A percentile compares a stretch with the other conserved stretches of the same genome.
Conservation (phyloP, 2,329 filamentous ascomycete genomes). For the Penicillium sp. region DNA sequence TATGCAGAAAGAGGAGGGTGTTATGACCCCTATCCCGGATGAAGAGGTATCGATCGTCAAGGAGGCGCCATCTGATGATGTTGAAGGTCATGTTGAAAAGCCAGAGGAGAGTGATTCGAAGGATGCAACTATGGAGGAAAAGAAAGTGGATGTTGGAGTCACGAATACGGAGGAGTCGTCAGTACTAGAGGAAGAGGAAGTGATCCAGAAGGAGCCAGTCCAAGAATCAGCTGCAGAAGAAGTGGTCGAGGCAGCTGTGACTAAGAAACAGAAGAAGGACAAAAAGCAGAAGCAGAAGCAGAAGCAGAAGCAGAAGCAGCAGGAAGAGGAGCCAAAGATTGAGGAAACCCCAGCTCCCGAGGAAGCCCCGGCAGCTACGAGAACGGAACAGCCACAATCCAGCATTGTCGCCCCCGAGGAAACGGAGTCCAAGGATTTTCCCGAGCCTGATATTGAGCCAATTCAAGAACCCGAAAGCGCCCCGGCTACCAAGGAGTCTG, state of each 20-base stretch:
- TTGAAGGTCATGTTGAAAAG: neutral
- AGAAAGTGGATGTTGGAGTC: neutral
- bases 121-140: neutral
- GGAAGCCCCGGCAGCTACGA: conserved; percentile 7
- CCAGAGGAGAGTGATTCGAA: neutral
- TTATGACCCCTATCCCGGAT: neutral
- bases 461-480: conserved; percentile 2
- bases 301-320: conserved; percentile 9
- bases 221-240: conserved; percentile 9
- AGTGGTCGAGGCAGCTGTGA: conserved; percentile 4
- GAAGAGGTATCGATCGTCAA: conserved; percentile 4
- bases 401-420: conserved; percentile 3
- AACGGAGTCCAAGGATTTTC: neutral
- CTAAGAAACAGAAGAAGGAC: conserved; percentile 22
- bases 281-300: conserved; percentile 15
- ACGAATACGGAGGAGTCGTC: neutral
- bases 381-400: conserved; percentile 17
- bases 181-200: conserved; percentile 4
- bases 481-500: conserved; percentile 2
- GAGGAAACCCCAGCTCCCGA: conserved; percentile 7
- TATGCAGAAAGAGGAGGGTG: conserved; percentile 9
- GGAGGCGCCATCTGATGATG: conserved; percentile 3
- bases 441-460: conserved; percentile 5
- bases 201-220: neutral
- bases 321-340: conserved; percentile 8